A percentile compares a stretch with the other conserved stretches of the same genome.
Conservation (phyloP, 2,329 filamentous ascomycete genomes). For the Aspergillus sp. region DNA sequence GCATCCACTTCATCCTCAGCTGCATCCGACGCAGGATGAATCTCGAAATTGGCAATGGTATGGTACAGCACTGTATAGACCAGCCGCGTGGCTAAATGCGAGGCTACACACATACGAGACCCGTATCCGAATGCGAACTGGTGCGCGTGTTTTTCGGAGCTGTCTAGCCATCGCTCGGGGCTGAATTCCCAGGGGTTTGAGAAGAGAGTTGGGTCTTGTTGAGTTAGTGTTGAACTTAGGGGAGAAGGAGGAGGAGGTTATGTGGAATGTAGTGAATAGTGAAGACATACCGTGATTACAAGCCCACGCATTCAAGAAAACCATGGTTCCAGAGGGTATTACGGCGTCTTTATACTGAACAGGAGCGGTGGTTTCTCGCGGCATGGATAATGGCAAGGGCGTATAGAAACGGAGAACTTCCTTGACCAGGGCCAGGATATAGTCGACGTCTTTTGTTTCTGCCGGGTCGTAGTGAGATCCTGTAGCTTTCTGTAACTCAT, state of each 20-base stretch:
- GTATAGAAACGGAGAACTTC: neutral
- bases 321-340: neutral
- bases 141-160: neutral
- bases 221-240: neutral
- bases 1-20: neutral
- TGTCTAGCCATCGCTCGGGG: neutral
- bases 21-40: neutral
- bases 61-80: neutral
- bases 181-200: neutral
- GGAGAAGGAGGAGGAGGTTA: too few relatives aligned
- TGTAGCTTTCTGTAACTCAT: neutral
- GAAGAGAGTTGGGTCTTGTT: neutral
- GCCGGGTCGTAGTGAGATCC: neutral
- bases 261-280: neutral
- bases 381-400: neutral
- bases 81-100: neutral
- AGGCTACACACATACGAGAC: neutral
- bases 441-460: neutral
- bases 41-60: neutral
- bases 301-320: neutral
- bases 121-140: neutral
- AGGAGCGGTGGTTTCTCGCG: neutral
- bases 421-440: neutral
- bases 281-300: neutral
- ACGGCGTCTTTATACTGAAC: neutral